These are phyloP conservation scores for Neoascochyta sp. DNA, from an alignment of 2,329 filamentous ascomycete species.

Conservation along the genomic window DNA sequence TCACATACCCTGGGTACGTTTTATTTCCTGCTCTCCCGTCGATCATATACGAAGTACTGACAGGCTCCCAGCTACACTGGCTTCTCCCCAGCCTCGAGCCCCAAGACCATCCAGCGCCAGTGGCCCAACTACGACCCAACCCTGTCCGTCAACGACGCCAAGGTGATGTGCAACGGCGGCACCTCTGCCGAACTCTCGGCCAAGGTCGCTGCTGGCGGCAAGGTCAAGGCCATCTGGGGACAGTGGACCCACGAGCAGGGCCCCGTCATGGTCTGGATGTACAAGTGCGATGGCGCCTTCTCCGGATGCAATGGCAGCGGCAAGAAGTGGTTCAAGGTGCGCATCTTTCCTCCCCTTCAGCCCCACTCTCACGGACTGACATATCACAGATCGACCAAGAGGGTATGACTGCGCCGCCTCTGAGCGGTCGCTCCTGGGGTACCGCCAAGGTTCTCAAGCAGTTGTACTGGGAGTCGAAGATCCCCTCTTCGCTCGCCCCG, in stretches of 20 bases:
- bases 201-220: slow-evolving; percentile 48
- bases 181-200: slow-evolving; percentile 42
- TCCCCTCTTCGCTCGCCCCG: slow-evolving; percentile 43
- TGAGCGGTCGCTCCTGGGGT: slow-evolving; percentile 50
- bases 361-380: not conserved
- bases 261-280: slow-evolving; percentile 56
- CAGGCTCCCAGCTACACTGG: slow-evolving; percentile 48
- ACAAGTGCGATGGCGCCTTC: slow-evolving; percentile 50
- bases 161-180: slow-evolving; percentile 56
- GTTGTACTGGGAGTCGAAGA: slow-evolving; percentile 52
- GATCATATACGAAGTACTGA: slow-evolving; percentile 34
- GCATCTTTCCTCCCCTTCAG: slow-evolving; percentile 27
- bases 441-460: slow-evolving; percentile 48
- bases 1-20: slow-evolving; percentile 30
- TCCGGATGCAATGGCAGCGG: slow-evolving; percentile 51
- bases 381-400: slow-evolving; percentile 45
- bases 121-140: slow-evolving; percentile 58
- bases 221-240: slow-evolving; percentile 52
- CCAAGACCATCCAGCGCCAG: slow-evolving; percentile 55
- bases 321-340: slow-evolving; percentile 55
- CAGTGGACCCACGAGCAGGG: slow-evolving; percentile 60
- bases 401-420: slow-evolving; percentile 47
- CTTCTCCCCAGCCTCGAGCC: slow-evolving; percentile 48
- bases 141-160: slow-evolving; percentile 46
- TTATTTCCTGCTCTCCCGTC: slow-evolving; percentile 12